Evolutionary conservation across 306 rosid genomes (phyloP), one percentile per base, ranked within the genome.

Genomic region (Castanea crenata): DNA sequence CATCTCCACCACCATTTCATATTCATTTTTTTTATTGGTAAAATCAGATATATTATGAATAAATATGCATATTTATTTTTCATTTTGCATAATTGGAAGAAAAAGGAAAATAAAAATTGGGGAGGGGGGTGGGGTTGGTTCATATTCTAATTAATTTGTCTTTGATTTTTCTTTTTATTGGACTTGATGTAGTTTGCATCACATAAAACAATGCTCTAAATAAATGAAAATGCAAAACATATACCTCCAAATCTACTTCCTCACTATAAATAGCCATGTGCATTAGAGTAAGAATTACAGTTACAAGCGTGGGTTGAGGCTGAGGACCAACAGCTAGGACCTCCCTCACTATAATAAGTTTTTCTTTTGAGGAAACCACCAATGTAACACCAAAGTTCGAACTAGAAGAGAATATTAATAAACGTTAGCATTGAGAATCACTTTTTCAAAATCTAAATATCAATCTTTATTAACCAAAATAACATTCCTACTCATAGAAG

Each of bases 181-280:
- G 44, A 64, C 23, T 31, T 4, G 6, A 7, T 31, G 14, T 20
- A 13, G 46, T 77, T 59, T 78, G 32, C 57, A 29, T 21, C 63
- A 16, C 72, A 65, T 14, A 56, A 35, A 76, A 44, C 18, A n/a
- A 6, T 15, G 23, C 46, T 6, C 23, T 5, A 5, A 27, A 16
- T 31, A 15, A 27, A 76, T 27, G 15, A 74, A 20, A 75, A 38
- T 31, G 71, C 15, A 67, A 20, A 41, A 77, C 69, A 63, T 19
- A 41, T 82, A 92, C 98, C 97, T 92, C 93, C 79, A 86, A 35
- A 81, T 94, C 98, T n/a, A 92, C 86, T 75, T 88, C 85, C 81
- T 92, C 98, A 80, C 98, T 92, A 56, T 91, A 89, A 32, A 94
- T 63, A 78, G 98, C 97, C 74, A 94, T 86, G 90, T 92, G 91